Evolutionary conservation across 805 yeast genomes (phyloP), one percentile per base, ranked within the genome.

Genomic region (Dipodascopsis tothii): DNA sequence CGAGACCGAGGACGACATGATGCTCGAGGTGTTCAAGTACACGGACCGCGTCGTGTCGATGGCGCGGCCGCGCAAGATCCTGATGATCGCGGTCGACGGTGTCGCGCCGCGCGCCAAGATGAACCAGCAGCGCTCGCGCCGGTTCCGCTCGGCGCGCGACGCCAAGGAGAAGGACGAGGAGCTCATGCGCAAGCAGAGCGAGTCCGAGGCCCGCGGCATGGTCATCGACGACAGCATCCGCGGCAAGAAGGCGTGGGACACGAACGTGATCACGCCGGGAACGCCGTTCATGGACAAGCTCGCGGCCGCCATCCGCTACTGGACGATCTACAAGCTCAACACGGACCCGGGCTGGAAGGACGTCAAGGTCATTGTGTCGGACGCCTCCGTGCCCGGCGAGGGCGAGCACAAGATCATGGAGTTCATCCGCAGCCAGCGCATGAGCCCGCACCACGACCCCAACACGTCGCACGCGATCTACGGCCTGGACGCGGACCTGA

Each of bases 351-450:
- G 94, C 27, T 92, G 98, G 98, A 80, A 80, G 36, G 73, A 81
- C 46, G 66, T 47, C 38, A 92, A 92, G 63, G 87, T 92, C 4
- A 83, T 92, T 20, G 81, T 92, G 37, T 82, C 94, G 58, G 99
- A 90, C 61, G 95, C 96, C 23, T 80, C 94, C 0, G 97, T 90
- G 11, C 98, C 99, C 1, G 99, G 99, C 50, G 99, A 92, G 72
- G 99, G 99, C 61, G 99, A 92, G 64, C 99, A 92, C 68, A 92
- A 92, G 63, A 81, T 92, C 56, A 92, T 92, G 98, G 87, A 83
- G 57, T 92, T 88, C 61, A 83, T 92, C 45, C 77, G 99, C 58
- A 76, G 84, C 34, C 97, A 88, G 61, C 73, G 97, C 55, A 75
- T 82, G 33, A 92, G 84, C 55, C 84, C 94, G 0, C 78, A 80